Evolutionary conservation across 768 basidiomycete species (phyloP).

Genomic region (Lactarius deliciosus): DNA sequence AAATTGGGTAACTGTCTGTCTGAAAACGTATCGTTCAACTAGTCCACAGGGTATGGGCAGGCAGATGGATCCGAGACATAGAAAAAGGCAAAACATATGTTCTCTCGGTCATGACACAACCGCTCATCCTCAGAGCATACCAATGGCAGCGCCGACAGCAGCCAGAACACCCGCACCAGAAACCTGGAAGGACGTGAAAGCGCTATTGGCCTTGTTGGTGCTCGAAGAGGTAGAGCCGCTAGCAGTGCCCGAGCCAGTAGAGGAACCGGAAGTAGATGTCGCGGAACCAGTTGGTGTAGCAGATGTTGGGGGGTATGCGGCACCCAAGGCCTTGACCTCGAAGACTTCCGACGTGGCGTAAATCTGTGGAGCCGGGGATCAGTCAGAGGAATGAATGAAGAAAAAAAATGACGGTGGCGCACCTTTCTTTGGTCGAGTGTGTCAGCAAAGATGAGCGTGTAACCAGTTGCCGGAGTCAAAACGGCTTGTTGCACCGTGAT

Average conservation of each 20-base stretch:
- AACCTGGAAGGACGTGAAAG: constrained; percentile 16
- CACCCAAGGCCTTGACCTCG: constrained; percentile 57
- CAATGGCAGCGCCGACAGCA: constrained; percentile 25
- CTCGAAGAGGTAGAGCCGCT: constrained; percentile 12
- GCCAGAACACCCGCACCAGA: constrained; percentile 25
- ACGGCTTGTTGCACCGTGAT: constrained; percentile 48
- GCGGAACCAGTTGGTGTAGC: constrained; percentile 36
- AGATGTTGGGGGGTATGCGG: constrained; percentile 49
- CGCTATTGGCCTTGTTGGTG: constrained; percentile 13
- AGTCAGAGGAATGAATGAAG: constrained; percentile 2
- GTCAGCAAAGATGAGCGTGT: constrained; percentile 52
- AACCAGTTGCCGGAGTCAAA: constrained; percentile 46
- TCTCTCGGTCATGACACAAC: constrained; percentile 7
- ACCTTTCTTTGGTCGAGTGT: constrained; percentile 53
- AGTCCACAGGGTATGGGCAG: neutral
- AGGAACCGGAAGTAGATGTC: constrained; percentile 4
- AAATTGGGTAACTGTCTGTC: constrained; percentile 12
- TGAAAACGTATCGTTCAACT: constrained; percentile 7
- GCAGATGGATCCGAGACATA: constrained; percentile 3
- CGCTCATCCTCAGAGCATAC: constrained; percentile 24
- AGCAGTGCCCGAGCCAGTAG: constrained; percentile 8
- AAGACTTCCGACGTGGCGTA: constrained; percentile 57
- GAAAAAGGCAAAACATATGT: neutral
- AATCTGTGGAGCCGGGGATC: constrained; percentile 41
- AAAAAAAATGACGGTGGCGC: constrained; percentile 33